Conservation (phyloP, 768 basidiomycete genomes). For the Termitomyces sp. region DNA sequence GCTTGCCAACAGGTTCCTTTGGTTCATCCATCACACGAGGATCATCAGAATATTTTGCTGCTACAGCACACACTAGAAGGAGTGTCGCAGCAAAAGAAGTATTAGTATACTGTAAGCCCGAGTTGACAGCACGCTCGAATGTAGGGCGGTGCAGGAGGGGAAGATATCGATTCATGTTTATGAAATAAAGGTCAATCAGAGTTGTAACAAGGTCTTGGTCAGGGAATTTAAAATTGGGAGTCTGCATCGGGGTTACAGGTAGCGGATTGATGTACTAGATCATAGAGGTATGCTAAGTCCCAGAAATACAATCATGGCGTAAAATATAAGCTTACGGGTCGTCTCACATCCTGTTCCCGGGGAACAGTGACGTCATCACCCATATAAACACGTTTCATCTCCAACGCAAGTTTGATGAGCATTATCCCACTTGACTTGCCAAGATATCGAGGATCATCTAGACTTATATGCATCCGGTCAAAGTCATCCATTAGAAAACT, state of each 20-base stretch:
- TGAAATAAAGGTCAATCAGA: conserved; percentile 66
- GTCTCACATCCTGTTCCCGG: background rate
- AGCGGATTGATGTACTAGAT: conserved; percentile 21
- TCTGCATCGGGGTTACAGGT: conserved; percentile 7
- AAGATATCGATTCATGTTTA: conserved; percentile 42
- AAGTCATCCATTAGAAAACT: conserved; percentile 31
- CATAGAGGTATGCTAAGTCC: conserved; percentile 5
- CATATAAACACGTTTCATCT: conserved; percentile 49
- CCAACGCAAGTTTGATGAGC: conserved; percentile 45
- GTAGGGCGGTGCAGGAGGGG: conserved; percentile 72
- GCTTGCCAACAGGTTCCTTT: background rate
- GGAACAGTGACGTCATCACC: conserved; percentile 15
- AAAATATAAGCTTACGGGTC: background rate
- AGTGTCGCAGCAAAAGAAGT: conserved; percentile 50
- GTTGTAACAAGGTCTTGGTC: conserved; percentile 40
- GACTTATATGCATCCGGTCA: conserved; percentile 22
- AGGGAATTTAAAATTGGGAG: conserved; percentile 36
- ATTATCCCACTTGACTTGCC: conserved; percentile 50
- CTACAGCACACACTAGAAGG: conserved; percentile 69
- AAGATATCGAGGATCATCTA: conserved; percentile 36
- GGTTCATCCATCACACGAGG: conserved; percentile 38
- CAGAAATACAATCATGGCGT: background rate
- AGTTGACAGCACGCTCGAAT: conserved; percentile 46
- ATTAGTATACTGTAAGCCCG: conserved; percentile 46
- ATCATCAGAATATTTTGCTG: conserved; percentile 53